phyloP scores from a whole-genome alignment of 805 yeast genomes.

The Wickerhamia fluorescens region DNA sequence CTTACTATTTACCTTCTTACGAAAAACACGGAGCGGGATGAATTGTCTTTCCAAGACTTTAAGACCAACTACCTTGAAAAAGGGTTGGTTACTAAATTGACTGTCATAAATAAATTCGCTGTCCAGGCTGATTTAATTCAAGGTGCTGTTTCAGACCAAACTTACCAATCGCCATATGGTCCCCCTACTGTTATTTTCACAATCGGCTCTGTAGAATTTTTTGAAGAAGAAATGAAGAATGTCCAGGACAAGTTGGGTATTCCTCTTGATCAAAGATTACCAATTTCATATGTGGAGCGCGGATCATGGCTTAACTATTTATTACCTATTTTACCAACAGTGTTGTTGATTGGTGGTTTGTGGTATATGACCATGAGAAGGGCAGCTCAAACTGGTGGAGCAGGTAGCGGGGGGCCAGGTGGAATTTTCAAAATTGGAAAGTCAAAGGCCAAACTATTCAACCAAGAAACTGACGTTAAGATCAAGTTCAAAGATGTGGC shows the following conservation, averaged over 20 bases:
- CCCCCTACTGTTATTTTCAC: constrained; percentile 59
- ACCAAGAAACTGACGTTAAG: constrained; percentile 77
- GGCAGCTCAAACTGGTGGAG: constrained; percentile 42
- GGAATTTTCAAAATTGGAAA: constrained; percentile 75
- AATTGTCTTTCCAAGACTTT: constrained; percentile 71
- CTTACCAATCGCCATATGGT: constrained; percentile 31
- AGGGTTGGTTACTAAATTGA: constrained; percentile 68
- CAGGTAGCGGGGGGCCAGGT: constrained; percentile 34
- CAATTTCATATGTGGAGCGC: constrained; percentile 67
- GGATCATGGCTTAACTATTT: constrained; percentile 57
- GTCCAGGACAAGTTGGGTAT: constrained; percentile 66
- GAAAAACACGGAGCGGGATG: constrained; percentile 14
- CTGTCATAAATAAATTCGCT: constrained; percentile 63
- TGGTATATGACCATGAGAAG: constrained; percentile 55
- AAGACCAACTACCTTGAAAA: constrained; percentile 68
- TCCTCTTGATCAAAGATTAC: constrained; percentile 64
- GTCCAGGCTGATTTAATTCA: constrained; percentile 63
- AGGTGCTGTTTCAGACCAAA: constrained; percentile 36
- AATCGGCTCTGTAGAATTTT: constrained; percentile 79
- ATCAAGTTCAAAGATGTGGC: constrained; percentile 86
- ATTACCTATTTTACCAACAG: constrained; percentile 73
- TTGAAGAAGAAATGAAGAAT: constrained; percentile 74
- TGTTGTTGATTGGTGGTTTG: constrained; percentile 72
- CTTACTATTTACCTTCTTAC: constrained; percentile 12
- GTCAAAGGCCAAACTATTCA: constrained; percentile 71